These are phyloP conservation scores for Acer campestre DNA, from an alignment of 345 rosid genomes.

Conservation along the genomic window DNA sequence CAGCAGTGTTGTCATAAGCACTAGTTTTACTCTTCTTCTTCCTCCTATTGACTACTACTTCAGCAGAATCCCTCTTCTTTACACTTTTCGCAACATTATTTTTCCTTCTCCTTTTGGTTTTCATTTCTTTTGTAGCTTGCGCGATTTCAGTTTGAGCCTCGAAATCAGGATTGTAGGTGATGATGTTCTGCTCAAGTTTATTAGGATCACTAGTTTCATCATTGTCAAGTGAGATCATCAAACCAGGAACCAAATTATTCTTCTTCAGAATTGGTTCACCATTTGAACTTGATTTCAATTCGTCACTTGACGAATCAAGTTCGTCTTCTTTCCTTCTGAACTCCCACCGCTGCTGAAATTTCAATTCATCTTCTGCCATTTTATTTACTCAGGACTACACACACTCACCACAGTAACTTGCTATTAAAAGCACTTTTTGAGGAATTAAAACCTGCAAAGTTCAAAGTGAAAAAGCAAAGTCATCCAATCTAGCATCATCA, in stretches of 20 bases:
- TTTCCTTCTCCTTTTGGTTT: slow-evolving; percentile 20
- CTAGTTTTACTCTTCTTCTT: slow-evolving; percentile 34
- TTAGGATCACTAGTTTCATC: slow-evolving; percentile 31
- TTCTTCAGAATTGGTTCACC: slow-evolving; percentile 30
- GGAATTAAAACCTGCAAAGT: slow-evolving; percentile 7
- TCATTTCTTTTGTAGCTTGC: slow-evolving; percentile 31
- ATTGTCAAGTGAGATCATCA: slow-evolving; percentile 26
- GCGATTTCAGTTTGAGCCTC: slow-evolving; percentile 17
- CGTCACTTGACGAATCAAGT: slow-evolving; percentile 48
- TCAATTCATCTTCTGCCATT: slow-evolving; percentile 40
- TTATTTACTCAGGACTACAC: not conserved
- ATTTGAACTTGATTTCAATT: slow-evolving; percentile 32
- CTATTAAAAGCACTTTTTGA: not conserved
- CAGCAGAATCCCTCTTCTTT: slow-evolving; percentile 23
- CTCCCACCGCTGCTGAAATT: slow-evolving; percentile 54
- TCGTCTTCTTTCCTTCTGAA: slow-evolving; percentile 42
- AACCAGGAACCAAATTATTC: slow-evolving; percentile 29
- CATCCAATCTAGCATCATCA: not conserved
- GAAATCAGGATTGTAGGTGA: slow-evolving; percentile 15
- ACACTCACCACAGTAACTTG: not conserved
- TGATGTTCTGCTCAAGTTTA: slow-evolving; percentile 26
- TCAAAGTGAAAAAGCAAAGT: not conserved
- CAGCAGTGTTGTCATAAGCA: slow-evolving; percentile 27
- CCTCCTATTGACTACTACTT: slow-evolving; percentile 11
- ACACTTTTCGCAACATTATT: slow-evolving; percentile 8